Evolutionary conservation across 345 rosid species (phyloP), one percentile per base, ranked within the genome.

Genomic region (Corchorus capsularis): DNA sequence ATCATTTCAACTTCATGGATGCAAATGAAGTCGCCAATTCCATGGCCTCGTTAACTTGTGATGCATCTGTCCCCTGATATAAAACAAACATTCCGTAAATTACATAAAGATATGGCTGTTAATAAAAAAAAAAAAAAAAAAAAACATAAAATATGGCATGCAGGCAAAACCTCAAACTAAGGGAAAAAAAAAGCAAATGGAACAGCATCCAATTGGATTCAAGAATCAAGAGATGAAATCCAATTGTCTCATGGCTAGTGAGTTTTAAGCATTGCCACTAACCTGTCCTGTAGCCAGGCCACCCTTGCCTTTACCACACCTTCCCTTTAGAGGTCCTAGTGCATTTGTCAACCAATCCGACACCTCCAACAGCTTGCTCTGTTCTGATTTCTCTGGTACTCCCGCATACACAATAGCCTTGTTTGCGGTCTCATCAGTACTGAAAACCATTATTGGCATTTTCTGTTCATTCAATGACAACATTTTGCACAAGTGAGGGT

Each of bases 251-350:
- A 27, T 46, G 32, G 15, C 1, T 27, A 57, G 13, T 2, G 4
- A 27, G 46, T 54, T 39, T 66, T 56, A 14, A 37, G 16, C 43
- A 72, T 39, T 47, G 73, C 6, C 14, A 76, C 88, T 32, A 68
- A 92, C 99, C 98, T 96, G 99, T 84, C 98, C 97, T 0, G 96
- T 77, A 75, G 98, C 98, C 45, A 93, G 87, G 83, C 99, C 99
- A 17, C 86, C 84, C 84, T 90, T 96, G 64, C 99, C 98, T 87
- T 86, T 93, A 20, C 98, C 99, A 41, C 96, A 93, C 76, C 87
- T 82, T 59, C 99, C 98, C 35, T 96, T 96, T 14, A 96, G 82
- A 69, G 97, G 99, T 52, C 82, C 89, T 73, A 96, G 65, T 1
- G 98, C 98, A 71, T 82, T 79, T 32, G 91, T 86, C 74, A 96